Base-by-base conservation (phyloP, 495 filamentous ascomycete species). In the Neurospora sp. region DNA sequence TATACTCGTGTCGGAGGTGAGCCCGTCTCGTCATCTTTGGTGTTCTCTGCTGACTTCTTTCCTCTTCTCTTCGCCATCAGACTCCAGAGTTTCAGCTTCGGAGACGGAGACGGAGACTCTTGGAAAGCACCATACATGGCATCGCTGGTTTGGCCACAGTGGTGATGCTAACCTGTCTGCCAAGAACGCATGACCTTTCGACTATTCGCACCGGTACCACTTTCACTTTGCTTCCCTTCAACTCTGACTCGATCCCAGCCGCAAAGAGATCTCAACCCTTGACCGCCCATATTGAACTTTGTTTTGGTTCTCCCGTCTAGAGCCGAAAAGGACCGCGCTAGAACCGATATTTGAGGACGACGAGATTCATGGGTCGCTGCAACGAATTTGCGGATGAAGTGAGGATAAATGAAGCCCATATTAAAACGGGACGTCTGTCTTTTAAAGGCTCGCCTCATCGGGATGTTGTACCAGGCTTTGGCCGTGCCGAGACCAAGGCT, bases 371-470 rank as follows among this genome's bases (percentile, higher is more conserved):
- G 69, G 74, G 77, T 78, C 74, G 69, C 74, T 73, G 74, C 72
- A 46, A 73, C 71, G 77, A 84, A 85, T 84, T 83, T 85, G 76
- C 84, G 84, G 83, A 76, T 84, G 83, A 85, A 85, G 82, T 82
- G 77, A 78, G 79, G 80, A 83, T 85, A 85, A 83, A 85, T 84
- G 81, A 84, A 78, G 74, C 77, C 78, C 74, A 81, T 79, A 85
- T 85, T 85, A 82, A 82, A 73, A 73, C 71, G 79, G 81, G 76
- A 78, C 76, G 73, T 75, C 73, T 74, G 79, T 73, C 72, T 80
- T 77, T 79, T 80, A 79, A 72, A 72, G 73, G 72, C 53, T 75
- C 73, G 75, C 76, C 73, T 75, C 72, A 70, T 69, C 72, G 69
- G 69, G 74, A 71, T 69, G 74, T 76, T 69, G 68, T 70, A 37